Evolutionary conservation across 768 basidiomycete genomes (phyloP), one percentile per base, ranked within the genome.

Genomic region (Mrakia gelida): DNA sequence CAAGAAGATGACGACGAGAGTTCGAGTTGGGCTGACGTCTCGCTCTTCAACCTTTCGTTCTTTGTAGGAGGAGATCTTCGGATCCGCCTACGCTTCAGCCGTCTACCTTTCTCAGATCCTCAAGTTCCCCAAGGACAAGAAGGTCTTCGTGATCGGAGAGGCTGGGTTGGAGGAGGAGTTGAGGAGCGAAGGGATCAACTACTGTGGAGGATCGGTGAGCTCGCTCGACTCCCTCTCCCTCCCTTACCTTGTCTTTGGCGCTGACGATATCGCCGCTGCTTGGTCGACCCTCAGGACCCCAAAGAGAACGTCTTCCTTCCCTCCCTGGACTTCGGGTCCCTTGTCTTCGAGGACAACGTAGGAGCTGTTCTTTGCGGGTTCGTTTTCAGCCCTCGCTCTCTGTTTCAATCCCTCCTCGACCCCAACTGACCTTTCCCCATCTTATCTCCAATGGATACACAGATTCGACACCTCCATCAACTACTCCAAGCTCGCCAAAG

Each of bases 291-390:
- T 18, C 82, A 97, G 95, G 92, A 95, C 83, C 92, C 94, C 38
- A 89, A 87, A 52, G 95, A 98, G 82, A 89, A 90, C 83, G 92
- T 91, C 3, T 87, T 94, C 62, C 91, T 95, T 83, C 87, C 87
- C 49, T 85, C 92, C n/a, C 87, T 87, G 65, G 85, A 89, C 80
- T 96, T 93, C 54, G 87, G 87, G 3, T 85, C 73, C 6, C 82
- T 86, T 80, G 81, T 88, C 54, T 80, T 80, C 8, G 96, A 98
- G 83, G 89, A 91, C 10, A 86, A 88, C 73, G 90, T 99, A 72
- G 92, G 88, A n/a, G 95, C 93, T 15, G 96, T 99, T 21, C 87
- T 98, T n/a, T 95, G 94, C 83, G 96, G 96, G 1, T 88, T 95
- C 34, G 96, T 98, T 85, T 26, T 62, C 21, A n/a, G 32, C 49